Evolutionary conservation across 805 yeast species (phyloP).

Genomic region (Yamadazyma nakazawae): DNA sequence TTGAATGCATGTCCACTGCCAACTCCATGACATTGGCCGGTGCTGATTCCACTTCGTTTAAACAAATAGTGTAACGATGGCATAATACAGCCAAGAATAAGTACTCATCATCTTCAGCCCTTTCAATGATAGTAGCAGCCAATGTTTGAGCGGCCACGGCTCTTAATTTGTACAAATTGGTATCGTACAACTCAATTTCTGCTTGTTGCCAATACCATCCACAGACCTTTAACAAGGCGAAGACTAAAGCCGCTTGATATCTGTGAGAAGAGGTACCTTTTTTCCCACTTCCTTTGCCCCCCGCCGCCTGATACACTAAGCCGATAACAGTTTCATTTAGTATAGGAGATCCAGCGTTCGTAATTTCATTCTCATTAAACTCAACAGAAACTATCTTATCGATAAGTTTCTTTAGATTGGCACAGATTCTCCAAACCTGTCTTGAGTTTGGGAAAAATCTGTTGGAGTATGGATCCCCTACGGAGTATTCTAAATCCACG

Average conservation of each 20-base stretch:
- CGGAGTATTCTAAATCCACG: conserved; percentile 1
- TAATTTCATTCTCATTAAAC: conserved; percentile 48
- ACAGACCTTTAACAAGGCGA: conserved; percentile 70
- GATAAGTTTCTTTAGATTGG: conserved; percentile 68
- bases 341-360: conserved; percentile 55
- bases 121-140: conserved; percentile 68
- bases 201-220: conserved; percentile 72
- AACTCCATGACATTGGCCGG: conserved; percentile 79
- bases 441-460: conserved; percentile 54
- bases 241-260: conserved; percentile 66
- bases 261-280: conserved; percentile 53
- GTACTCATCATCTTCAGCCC: conserved; percentile 54
- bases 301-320: conserved; percentile 71
- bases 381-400: conserved; percentile 70
- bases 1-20: conserved; percentile 82
- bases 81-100: conserved; percentile 74
- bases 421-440: conserved; percentile 65
- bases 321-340: conserved; percentile 56
- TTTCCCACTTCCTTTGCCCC: conserved; percentile 65
- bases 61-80: conserved; percentile 65
- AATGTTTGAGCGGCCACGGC: conserved; percentile 70
- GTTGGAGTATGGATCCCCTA: conserved; percentile 14
- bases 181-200: conserved; percentile 60
- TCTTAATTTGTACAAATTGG: conserved; percentile 56
- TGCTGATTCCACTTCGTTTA: conserved; percentile 56